phyloP scores from a whole-genome alignment of 1,284 basidiomycete species.

The Fomitopsis schrenkii region DNA sequence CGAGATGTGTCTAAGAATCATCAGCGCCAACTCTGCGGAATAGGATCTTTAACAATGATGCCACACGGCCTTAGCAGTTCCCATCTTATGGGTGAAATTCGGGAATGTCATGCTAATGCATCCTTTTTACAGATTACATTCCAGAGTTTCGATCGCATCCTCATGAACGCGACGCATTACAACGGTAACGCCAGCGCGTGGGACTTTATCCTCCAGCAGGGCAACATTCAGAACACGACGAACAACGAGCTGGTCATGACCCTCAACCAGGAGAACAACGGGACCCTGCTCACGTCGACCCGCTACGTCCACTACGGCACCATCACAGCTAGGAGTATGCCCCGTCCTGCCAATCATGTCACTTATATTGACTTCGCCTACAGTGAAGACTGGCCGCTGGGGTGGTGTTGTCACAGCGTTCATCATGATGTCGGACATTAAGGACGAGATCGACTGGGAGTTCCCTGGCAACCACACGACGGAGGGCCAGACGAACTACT shows the following conservation, averaged over 20 bases:
- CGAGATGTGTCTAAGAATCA: too few relatives aligned
- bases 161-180: conserved; percentile 59
- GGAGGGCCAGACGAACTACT: conserved; percentile 73
- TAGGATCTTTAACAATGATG: too few relatives aligned
- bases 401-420: conserved; percentile 77
- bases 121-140: conserved; percentile 49
- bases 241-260: conserved; percentile 61
- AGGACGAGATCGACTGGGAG: conserved; percentile 88
- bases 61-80: too few relatives aligned
- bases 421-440: conserved; percentile 82
- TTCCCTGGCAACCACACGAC: conserved; percentile 61
- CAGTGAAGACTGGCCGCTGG: conserved; percentile 71
- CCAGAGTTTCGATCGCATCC: conserved; percentile 60
- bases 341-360: conserved; percentile 4
- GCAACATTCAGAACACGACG: conserved; percentile 59
- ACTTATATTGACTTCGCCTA: background rate
- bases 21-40: too few relatives aligned
- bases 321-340: conserved; percentile 64
- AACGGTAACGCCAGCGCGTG: conserved; percentile 72
- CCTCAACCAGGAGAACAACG: conserved; percentile 66
- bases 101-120: background rate
- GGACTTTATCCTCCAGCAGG: conserved; percentile 71
- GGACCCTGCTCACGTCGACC: conserved; percentile 75
- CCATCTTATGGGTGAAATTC: background rate
- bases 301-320: conserved; percentile 79